Percentiles rank a stretch among this genome's conserved stretches.
phyloP scores from a whole-genome alignment of 768 basidiomycete species.

The Ephemerocybe angulata region DNA sequence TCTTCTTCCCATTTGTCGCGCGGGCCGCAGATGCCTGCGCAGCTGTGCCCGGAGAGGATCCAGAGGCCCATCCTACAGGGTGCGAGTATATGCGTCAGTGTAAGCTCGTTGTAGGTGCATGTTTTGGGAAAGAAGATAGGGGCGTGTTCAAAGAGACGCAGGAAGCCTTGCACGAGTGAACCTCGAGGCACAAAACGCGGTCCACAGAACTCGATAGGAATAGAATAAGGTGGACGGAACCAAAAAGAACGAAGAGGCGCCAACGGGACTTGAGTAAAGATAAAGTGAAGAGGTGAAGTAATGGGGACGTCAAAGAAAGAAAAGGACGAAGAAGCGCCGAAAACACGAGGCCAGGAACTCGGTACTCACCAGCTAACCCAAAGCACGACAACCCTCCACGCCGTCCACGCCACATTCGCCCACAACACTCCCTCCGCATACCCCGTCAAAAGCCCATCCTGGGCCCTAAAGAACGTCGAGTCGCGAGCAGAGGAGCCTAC shows the following conservation, averaged over 20 bases:
- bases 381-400: constrained; percentile 69
- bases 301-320: neutral
- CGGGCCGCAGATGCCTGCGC: constrained; percentile 82
- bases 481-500: constrained; percentile 56
- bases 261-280: neutral
- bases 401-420: constrained; percentile 79
- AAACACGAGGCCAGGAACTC: neutral
- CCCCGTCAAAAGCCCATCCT: constrained; percentile 61
- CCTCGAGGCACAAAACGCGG: too few relatives aligned
- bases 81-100: too few relatives aligned
- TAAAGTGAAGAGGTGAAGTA: neutral
- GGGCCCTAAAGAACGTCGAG: constrained; percentile 64
- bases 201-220: too few relatives aligned
- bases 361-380: constrained; percentile 61
- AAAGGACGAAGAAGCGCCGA: neutral
- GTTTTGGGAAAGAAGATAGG: too few relatives aligned
- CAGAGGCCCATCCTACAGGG: constrained; percentile 76
- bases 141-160: too few relatives aligned
- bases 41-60: constrained; percentile 71
- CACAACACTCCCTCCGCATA: constrained; percentile 80
- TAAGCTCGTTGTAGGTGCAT: too few relatives aligned
- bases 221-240: too few relatives aligned
- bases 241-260: too few relatives aligned
- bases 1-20: constrained; percentile 83
- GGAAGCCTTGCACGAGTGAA: too few relatives aligned